phyloP scores from a whole-genome alignment of 2,329 filamentous ascomycete species.

The Ascochyta rabiei region DNA sequence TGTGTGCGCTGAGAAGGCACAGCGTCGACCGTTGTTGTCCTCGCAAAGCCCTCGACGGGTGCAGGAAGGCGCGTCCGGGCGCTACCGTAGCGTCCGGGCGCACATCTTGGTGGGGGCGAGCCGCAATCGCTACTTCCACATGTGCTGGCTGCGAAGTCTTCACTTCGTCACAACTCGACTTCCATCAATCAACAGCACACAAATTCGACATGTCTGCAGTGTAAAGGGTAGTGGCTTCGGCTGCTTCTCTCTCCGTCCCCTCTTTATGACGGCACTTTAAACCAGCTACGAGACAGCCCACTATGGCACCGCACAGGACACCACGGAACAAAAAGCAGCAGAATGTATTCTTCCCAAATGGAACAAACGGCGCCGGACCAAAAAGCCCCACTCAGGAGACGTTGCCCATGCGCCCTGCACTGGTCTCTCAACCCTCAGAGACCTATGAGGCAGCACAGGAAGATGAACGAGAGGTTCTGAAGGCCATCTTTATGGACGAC shows the following conservation, averaged over 20 bases:
- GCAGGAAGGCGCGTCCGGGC: constrained; percentile 29
- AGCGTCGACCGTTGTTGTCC: constrained; percentile 21
- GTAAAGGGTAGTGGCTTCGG: constrained; percentile 55
- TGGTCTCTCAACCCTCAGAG: constrained; percentile 56
- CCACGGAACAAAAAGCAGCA: constrained; percentile 49
- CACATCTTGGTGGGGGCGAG: constrained; percentile 27
- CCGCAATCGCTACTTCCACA: constrained; percentile 23
- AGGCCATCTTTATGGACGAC: constrained; percentile 89
- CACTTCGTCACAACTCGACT: constrained; percentile 23
- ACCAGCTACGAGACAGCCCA: constrained; percentile 46
- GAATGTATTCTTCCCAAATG: constrained; percentile 40
- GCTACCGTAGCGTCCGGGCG: constrained; percentile 19
- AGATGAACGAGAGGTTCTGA: constrained; percentile 83
- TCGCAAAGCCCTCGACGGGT: constrained; percentile 3
- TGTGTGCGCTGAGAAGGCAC: constrained; percentile 3
- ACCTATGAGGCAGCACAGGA: constrained; percentile 81
- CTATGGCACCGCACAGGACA: constrained; percentile 56
- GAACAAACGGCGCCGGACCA: constrained; percentile 27
- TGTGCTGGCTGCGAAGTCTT: constrained; percentile 35
- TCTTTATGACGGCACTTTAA: constrained; percentile 40
- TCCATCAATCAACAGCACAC: constrained; percentile 19
- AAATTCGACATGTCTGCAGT: constrained; percentile 45
- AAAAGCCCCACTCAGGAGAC: constrained; percentile 37
- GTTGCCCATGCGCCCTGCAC: constrained; percentile 39
- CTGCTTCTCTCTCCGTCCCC: constrained; percentile 50